Evolutionary conservation across 257 asterid genomes (phyloP).

Genomic region (Coffea eugenioides): DNA sequence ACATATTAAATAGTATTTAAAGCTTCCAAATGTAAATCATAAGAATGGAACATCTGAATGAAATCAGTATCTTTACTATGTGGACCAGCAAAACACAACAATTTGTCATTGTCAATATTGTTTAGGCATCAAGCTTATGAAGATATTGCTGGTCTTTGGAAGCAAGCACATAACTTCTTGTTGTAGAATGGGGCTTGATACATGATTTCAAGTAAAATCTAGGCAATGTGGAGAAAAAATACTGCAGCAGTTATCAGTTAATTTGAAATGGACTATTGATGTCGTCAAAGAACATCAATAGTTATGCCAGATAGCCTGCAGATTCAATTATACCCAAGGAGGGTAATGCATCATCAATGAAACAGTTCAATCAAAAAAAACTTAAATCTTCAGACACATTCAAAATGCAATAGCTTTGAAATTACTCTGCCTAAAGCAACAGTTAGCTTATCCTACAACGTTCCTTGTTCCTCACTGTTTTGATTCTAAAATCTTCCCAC

Average conservation of each 20-base stretch:
- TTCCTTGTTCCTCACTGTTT: not conserved
- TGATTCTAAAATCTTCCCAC: not conserved
- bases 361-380: not conserved
- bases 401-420: not conserved
- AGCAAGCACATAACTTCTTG: not conserved
- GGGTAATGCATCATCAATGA: not conserved
- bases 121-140: too few species aligned
- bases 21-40: not conserved
- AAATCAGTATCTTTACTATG: too few species aligned
- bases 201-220: not conserved
- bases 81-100: not conserved
- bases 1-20: not conserved
- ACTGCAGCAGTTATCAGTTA: not conserved
- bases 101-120: not conserved
- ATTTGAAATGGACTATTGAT: not conserved
- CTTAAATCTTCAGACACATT: not conserved
- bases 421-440: not conserved
- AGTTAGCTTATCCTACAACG: not conserved
- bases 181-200: not conserved
- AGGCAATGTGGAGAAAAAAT: not conserved
- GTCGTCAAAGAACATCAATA: not conserved
- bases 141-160: not conserved
- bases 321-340: not conserved
- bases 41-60: too few species aligned
- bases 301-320: not conserved